Evolutionary conservation across 257 asterid genomes (phyloP), one percentile per base, ranked within the genome.

Genomic region (Rhazya stricta): DNA sequence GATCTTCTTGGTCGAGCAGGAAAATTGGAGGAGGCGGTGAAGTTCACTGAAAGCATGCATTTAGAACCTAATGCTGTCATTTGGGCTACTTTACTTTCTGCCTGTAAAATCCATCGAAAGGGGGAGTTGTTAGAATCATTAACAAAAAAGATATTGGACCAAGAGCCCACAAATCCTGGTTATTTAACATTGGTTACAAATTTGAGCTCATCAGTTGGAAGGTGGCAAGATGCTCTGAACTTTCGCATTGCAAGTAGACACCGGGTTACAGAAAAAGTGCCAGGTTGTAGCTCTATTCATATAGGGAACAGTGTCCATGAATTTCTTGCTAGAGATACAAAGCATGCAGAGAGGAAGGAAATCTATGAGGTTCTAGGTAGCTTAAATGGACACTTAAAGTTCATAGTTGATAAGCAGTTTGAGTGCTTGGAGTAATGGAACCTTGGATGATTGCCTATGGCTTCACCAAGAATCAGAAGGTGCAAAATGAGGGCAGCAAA

Each of bases 261-360:
- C 9, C 79, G 61, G 48, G 81, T 83, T 11, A 2, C 56, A 21
- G 85, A 67, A 53, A 88, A 80, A 74, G 71, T 78, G 18, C 85
- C 88, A 0, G 90, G 93, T 16, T 88, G 88, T 77, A 88, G 89
- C 82, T 81, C 88, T 21, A 84, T 88, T 69, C 90, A 88, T 77
- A 68, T 84, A 19, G 88, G 89, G 9, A 82, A 86, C 46, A 25
- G 83, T 50, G 90, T 88, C n/a, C 87, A 88, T 81, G 89, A 84
- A 67, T 88, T 88, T 80, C 79, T 82, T n/a, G 87, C 90, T 2
- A 88, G 71, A 67, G 88, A 88, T 41, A 84, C 75, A 43, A 74
- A 58, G 54, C 85, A 81, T 61, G 30, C 74, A 53, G 67, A 74
- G 19, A 74, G 79, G 83, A 75, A 81, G 62, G 74, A 85, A 62